Evolutionary conservation across 306 rosid species (phyloP).

Genomic region (Amphicarpaea edgeworthii): DNA sequence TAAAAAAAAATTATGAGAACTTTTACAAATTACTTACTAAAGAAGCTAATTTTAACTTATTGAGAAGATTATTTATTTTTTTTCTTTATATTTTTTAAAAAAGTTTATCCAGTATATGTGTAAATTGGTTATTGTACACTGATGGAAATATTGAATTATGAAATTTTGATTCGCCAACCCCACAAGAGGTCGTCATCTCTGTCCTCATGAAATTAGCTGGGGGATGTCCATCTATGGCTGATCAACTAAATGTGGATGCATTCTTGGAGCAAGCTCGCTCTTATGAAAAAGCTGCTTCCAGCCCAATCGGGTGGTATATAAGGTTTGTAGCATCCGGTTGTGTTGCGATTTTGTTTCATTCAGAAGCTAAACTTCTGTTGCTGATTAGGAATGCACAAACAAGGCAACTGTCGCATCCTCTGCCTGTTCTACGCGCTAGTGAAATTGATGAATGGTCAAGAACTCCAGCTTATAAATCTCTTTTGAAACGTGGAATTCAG

Average conservation of each 20-base stretch:
- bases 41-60: too few species aligned
- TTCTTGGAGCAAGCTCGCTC: constrained; percentile 98
- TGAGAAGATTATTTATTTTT: too few species aligned
- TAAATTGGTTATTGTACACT: constrained; percentile 13
- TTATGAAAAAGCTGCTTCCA: constrained; percentile 94
- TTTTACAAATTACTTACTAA: too few species aligned
- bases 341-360: constrained; percentile 12
- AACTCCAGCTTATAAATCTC: constrained; percentile 66
- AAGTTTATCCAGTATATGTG: too few species aligned
- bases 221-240: constrained; percentile 95
- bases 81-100: too few species aligned
- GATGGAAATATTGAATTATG: constrained; percentile 45
- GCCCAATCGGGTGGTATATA: constrained; percentile 94
- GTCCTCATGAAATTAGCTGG: constrained; percentile 99
- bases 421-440: constrained; percentile 93
- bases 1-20: too few species aligned
- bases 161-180: constrained; percentile 53
- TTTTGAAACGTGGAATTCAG: constrained; percentile 67
- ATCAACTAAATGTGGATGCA: constrained; percentile 93
- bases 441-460: constrained; percentile 98
- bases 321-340: constrained; percentile 57
- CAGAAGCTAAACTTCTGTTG: constrained; percentile 42
- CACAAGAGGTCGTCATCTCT: constrained; percentile 96
- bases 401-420: constrained; percentile 92
- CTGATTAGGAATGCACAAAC: constrained; percentile 90